Evolutionary conservation across 805 yeast genomes (phyloP).

Genomic region (Diddensiella santjacobensis): DNA sequence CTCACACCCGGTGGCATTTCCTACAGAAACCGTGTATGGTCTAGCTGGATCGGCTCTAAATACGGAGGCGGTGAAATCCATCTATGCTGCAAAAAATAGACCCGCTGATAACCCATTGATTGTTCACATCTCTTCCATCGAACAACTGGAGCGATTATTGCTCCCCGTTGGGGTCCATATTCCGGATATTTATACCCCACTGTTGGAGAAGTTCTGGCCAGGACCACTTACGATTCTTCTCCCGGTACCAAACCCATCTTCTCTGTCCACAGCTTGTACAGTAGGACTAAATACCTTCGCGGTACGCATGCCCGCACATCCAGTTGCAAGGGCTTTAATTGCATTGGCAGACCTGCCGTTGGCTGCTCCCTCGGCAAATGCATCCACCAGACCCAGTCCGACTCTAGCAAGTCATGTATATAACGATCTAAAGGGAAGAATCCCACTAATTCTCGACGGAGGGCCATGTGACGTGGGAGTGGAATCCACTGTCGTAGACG

Average conservation of each 20-base stretch:
- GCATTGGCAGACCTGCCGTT: conserved; percentile 80
- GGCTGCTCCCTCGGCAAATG: conserved; percentile 98
- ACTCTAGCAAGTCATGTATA: conserved; percentile 83
- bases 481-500: conserved; percentile 93
- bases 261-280: conserved; percentile 70
- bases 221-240: conserved; percentile 89
- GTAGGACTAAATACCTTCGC: conserved; percentile 89
- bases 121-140: conserved; percentile 76
- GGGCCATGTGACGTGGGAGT: conserved; percentile 87
- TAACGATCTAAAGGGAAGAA: conserved; percentile 71
- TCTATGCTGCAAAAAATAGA: conserved; percentile 84
- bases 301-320: conserved; percentile 81
- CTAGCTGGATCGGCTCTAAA: conserved; percentile 81
- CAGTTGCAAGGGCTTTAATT: conserved; percentile 86
- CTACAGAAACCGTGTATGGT: conserved; percentile 97
- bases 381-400: conserved; percentile 93
- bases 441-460: conserved; percentile 86
- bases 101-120: conserved; percentile 96
- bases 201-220: conserved; percentile 82
- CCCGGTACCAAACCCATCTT: conserved; percentile 42
- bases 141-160: conserved; percentile 63
- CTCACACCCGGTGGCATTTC: conserved; percentile 77
- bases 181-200: conserved; percentile 62
- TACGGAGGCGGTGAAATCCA: conserved; percentile 68
- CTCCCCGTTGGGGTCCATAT: conserved; percentile 42